Percentiles rank a stretch among this genome's conserved stretches.
phyloP scores from a whole-genome alignment of 2,329 filamentous ascomycete genomes.

The Dothideomycetidae sp. region DNA sequence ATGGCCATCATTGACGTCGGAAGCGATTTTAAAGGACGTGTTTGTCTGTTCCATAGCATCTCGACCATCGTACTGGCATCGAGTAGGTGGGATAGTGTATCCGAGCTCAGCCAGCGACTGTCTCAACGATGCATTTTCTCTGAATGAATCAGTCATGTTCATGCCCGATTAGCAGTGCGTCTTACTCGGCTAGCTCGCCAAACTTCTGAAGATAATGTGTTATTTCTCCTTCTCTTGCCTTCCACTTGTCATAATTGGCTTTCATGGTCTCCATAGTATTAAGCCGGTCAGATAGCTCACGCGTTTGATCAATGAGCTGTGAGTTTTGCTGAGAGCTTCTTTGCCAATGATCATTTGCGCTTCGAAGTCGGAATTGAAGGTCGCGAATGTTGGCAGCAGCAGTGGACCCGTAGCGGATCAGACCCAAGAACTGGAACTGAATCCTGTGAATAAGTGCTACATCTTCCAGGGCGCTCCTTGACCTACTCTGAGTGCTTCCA shows the following conservation, averaged over 20 bases:
- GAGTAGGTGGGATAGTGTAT: neutral
- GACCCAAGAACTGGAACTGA: neutral
- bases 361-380: neutral
- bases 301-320: neutral
- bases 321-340: neutral
- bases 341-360: neutral
- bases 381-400: neutral
- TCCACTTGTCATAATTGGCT: slow-evolving; percentile 10
- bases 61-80: neutral
- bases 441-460: too few relatives aligned
- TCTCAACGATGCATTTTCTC: neutral
- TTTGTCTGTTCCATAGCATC: too few relatives aligned
- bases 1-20: too few relatives aligned
- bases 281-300: neutral
- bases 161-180: neutral
- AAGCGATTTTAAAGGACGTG: too few relatives aligned
- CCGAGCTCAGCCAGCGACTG: neutral
- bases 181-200: slow-evolving; percentile 14
- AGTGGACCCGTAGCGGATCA: neutral
- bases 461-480: neutral
- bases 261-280: neutral
- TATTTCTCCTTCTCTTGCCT: slow-evolving; percentile 15
- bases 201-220: slow-evolving; percentile 18
- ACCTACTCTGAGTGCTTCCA: neutral
- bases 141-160: neutral